Evolutionary conservation across 164 flowering plant genomes (phyloP), one percentile per base, ranked within the genome.

Genomic region (Chimonanthus salicifolius): DNA sequence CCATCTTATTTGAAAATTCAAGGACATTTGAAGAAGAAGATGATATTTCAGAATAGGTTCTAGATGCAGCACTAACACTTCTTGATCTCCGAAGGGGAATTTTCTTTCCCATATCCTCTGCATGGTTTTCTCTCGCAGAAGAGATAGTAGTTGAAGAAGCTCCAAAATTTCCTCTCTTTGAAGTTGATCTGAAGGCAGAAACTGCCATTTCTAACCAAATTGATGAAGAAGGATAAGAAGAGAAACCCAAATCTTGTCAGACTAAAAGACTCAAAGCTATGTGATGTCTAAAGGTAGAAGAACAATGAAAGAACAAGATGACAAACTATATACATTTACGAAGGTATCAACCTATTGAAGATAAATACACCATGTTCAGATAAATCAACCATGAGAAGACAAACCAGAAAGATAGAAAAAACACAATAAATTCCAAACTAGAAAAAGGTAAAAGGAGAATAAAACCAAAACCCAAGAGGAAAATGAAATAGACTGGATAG

Each of bases 101-200:
- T 74, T 74, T 80, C 78, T 80, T 80, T 11, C 62, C 64, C 71
- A 78, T 71, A 44, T 76, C 62, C 47, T 72, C 83, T 33, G 71
- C 16, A 71, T 72, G 67, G 63, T 50, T 58, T 76, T 75, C 75
- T 49, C 16, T 72, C 9, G 76, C 9, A 48, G 80, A 67, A 64
- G 67, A 20, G 45, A 72, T 50, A 76, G 6, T 71, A 18, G 67
- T 21, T 13, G 82, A 63, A 13, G 76, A 15, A 58, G 67, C 49
- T 65, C 60, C 75, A 43, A 73, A n/a, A 58, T 73, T 72, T 11
- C 82, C 84, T 80, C 91, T 81, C 75, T 81, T 85, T 3, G 89
- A 80, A 13, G 86, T 83, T 50, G 96, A 89, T 82, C 79, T 86
- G 84, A 89, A 88, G 51, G 90, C 86, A 21, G 92, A 80, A 7